These are phyloP conservation scores for Salix arbutifolia DNA, from an alignment of 345 rosid species.

Conservation along the genomic window DNA sequence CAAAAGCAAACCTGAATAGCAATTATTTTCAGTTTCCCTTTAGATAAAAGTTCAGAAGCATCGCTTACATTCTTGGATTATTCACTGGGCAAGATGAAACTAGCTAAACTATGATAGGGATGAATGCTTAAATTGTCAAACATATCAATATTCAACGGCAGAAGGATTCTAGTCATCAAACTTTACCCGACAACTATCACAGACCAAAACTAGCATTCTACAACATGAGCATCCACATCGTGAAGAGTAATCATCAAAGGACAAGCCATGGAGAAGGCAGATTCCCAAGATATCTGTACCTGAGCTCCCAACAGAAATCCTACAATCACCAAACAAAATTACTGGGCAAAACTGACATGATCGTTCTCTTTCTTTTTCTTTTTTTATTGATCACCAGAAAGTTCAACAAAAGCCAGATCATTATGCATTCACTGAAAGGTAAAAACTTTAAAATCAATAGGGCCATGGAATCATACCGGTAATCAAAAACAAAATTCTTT, in stretches of 20 bases:
- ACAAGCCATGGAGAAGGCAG: constrained; percentile 68
- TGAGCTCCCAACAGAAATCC: constrained; percentile 89
- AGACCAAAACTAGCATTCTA: constrained; percentile 92
- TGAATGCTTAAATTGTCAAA: background rate
- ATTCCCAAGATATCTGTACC: constrained; percentile 48
- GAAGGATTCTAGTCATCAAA: background rate
- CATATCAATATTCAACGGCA: background rate
- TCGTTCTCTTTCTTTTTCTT: background rate
- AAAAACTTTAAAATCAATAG: background rate
- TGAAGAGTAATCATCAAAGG: constrained; percentile 78
- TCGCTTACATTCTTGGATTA: background rate
- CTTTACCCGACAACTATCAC: constrained; percentile 65
- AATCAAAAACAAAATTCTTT: constrained; percentile 94
- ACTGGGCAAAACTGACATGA: background rate
- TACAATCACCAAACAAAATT: constrained; percentile 26
- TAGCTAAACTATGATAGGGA: background rate
- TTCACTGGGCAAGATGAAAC: background rate
- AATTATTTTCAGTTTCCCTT: background rate
- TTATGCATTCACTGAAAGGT: background rate
- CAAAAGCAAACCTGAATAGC: background rate
- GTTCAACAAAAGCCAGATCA: background rate
- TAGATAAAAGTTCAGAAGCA: background rate
- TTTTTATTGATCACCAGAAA: background rate
- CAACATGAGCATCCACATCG: constrained; percentile 75
- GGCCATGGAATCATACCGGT: constrained; percentile 47